These are phyloP conservation scores for Strigomonas galati DNA, from an alignment of 208 protist species.

Conservation along the genomic window DNA sequence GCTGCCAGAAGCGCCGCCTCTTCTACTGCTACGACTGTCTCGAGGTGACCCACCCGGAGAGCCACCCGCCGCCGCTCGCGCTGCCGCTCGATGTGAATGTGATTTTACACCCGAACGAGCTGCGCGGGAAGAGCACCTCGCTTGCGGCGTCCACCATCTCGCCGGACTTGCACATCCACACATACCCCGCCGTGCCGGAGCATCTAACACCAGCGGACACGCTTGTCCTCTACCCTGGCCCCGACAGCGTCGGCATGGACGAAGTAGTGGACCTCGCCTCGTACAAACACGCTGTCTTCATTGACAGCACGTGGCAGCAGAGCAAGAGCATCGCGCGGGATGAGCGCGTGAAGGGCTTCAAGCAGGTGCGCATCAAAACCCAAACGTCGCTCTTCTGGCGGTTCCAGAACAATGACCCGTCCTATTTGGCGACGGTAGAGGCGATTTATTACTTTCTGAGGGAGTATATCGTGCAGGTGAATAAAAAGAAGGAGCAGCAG, in stretches of 20 bases:
- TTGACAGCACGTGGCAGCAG: slow-evolving; percentile 94
- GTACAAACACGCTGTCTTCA: slow-evolving; percentile 90
- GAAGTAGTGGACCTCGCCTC: slow-evolving; percentile 61
- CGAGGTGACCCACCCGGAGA: slow-evolving; percentile 77
- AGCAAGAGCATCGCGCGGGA: slow-evolving; percentile 86
- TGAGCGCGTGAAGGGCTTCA: slow-evolving; percentile 64
- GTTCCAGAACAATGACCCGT: slow-evolving; percentile 90
- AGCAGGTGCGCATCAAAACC: slow-evolving; percentile 75
- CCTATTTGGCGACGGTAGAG: slow-evolving; percentile 93
- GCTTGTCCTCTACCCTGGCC: slow-evolving; percentile 85
- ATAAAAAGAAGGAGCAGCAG: slow-evolving; percentile 24
- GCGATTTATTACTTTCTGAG: slow-evolving; percentile 94
- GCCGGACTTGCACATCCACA: slow-evolving; percentile 75
- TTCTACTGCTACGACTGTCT: slow-evolving; percentile 92
- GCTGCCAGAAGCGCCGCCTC: slow-evolving; percentile 71
- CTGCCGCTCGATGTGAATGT: slow-evolving; percentile 85
- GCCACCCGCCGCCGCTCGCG: slow-evolving; percentile 63
- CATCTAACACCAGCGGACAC: slow-evolving; percentile 60
- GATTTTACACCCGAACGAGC: slow-evolving; percentile 86
- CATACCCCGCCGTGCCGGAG: slow-evolving; percentile 66
- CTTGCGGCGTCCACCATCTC: slow-evolving; percentile 89
- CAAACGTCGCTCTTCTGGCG: slow-evolving; percentile 93
- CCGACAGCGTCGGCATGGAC: slow-evolving; percentile 62
- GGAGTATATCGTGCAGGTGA: slow-evolving; percentile 78
- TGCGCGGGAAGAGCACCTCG: slow-evolving; percentile 91